Evolutionary conservation across 1,284 basidiomycete genomes (phyloP).

Genomic region (Boletus holoroseus): DNA sequence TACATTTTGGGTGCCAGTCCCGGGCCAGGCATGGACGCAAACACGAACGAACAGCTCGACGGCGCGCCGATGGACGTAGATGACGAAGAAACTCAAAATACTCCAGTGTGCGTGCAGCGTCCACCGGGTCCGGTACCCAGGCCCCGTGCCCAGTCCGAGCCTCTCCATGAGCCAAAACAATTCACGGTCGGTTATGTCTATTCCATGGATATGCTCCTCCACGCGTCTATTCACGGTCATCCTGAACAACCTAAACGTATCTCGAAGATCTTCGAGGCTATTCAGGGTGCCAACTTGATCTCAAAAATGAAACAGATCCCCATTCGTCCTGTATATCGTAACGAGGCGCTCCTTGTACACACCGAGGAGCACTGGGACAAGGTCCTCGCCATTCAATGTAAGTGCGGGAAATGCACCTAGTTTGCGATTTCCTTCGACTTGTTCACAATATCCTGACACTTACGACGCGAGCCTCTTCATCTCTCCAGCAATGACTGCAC

Average conservation of each 20-base stretch:
- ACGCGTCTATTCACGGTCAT: constrained; percentile 64
- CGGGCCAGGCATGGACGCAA: constrained; percentile 2
- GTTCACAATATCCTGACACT: constrained; percentile 15
- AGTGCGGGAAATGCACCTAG: constrained; percentile 31
- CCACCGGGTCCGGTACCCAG: constrained; percentile 17
- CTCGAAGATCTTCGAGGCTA: constrained; percentile 64
- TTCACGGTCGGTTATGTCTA: constrained; percentile 77
- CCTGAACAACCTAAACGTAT: constrained; percentile 91
- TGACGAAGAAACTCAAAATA: constrained; percentile 11
- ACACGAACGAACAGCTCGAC: constrained; percentile 20
- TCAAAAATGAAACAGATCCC: constrained; percentile 74
- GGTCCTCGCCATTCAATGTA: constrained; percentile 73
- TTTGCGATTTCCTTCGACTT: constrained; percentile 5
- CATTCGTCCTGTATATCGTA: constrained; percentile 65
- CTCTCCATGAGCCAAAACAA: constrained; percentile 15
- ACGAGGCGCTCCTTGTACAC: constrained; percentile 87
- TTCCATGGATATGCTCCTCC: constrained; percentile 82
- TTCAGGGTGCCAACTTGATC: constrained; percentile 60
- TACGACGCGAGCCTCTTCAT: constrained; percentile 15
- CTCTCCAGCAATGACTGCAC: constrained; percentile 58
- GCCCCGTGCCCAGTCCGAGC: constrained; percentile 32
- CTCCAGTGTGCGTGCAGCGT: constrained; percentile 6
- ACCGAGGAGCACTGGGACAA: constrained; percentile 88
- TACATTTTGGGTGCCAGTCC: not conserved
- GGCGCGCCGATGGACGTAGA: constrained; percentile 31